Conservation (phyloP, 495 filamentous ascomycete species). For the Penicillium dipodomyicola region DNA sequence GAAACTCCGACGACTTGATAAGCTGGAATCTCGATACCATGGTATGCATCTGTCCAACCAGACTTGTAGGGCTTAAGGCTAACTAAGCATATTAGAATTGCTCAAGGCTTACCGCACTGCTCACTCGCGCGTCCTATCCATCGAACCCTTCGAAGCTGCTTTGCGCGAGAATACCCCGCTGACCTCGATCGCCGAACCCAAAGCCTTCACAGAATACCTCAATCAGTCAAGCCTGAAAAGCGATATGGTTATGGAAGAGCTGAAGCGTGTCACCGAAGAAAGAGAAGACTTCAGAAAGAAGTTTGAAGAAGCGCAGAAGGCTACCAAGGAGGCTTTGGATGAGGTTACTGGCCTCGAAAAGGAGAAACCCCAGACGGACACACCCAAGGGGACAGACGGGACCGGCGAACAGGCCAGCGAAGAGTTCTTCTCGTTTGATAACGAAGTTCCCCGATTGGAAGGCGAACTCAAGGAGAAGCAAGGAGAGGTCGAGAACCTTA, state of each 20-base stretch:
- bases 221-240: constrained; percentile 80
- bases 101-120: constrained; percentile 87
- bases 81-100: constrained; percentile 59
- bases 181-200: constrained; percentile 80
- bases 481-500: constrained; percentile 63
- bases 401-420: constrained; percentile 53
- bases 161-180: constrained; percentile 89
- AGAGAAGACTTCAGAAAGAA: constrained; percentile 78
- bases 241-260: constrained; percentile 87
- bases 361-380: constrained; percentile 27
- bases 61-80: constrained; percentile 5
- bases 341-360: constrained; percentile 51
- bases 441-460: constrained; percentile 67
- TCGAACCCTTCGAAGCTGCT: constrained; percentile 89
- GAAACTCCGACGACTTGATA: constrained; percentile 72
- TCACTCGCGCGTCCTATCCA: constrained; percentile 76
- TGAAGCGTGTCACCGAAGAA: constrained; percentile 82
- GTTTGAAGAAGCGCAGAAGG: constrained; percentile 65
- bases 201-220: constrained; percentile 88
- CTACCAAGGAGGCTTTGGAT: constrained; percentile 54
- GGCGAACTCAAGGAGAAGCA: constrained; percentile 59
- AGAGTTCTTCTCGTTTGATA: constrained; percentile 87
- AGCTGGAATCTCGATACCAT: constrained; percentile 80
- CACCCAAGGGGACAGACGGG: constrained; percentile 22
- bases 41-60: constrained; percentile 50